These are phyloP conservation scores for Eudorina sp. DNA, from an alignment of 139 green algal species.

Conservation along the genomic window DNA sequence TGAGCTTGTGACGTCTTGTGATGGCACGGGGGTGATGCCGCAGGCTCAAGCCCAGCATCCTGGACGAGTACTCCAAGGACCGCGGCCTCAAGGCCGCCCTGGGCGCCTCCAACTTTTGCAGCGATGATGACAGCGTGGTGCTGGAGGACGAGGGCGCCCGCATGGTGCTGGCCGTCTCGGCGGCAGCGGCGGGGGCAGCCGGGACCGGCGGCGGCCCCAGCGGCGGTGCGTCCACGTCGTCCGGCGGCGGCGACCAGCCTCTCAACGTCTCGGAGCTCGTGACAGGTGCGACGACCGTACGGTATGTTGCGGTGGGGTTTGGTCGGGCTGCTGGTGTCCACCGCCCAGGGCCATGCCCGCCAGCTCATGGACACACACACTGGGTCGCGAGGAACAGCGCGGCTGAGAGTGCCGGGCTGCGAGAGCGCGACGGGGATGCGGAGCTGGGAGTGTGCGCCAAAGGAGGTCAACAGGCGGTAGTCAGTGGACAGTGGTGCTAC, in stretches of 20 bases:
- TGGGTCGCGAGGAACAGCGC: no score
- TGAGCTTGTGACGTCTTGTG: no score
- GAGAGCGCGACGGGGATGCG: no score
- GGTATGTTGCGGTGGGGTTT: no score
- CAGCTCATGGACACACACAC: no score
- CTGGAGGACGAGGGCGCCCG: constrained; percentile 96
- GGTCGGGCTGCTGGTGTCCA: no score
- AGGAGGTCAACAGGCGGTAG: no score
- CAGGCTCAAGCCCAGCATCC: constrained; percentile 91
- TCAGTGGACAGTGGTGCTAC: no score
- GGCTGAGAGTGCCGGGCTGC: no score
- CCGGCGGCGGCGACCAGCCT: not conserved
- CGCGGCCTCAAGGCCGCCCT: constrained; percentile 58
- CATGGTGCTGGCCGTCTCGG: constrained; percentile 73
- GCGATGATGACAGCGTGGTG: constrained; percentile 75
- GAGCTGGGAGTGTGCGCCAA: no score
- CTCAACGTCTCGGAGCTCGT: constrained; percentile 75
- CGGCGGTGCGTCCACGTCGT: not conserved
- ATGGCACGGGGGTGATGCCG: no score
- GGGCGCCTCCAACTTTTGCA: constrained; percentile 73
- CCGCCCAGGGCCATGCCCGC: no score
- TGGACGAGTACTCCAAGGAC: constrained; percentile 95
- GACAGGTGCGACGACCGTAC: constrained; percentile 77
- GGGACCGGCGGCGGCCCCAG: not conserved
- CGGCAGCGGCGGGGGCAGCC: constrained; percentile 26